Base-by-base conservation (phyloP, 805 yeast species). In the Saturnispora galanensis region DNA sequence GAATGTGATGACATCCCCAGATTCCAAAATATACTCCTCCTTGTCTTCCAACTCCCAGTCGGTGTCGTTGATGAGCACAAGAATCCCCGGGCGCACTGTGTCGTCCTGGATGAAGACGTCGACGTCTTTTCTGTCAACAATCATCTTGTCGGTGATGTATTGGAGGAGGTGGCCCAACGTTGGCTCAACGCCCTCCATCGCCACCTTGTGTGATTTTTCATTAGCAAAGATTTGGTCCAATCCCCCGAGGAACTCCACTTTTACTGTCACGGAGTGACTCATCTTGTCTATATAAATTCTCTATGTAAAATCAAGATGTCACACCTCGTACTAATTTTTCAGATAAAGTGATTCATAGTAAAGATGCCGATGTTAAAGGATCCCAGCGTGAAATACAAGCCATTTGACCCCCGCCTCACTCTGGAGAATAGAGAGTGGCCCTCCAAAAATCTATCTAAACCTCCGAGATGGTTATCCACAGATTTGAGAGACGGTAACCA, bases 31-130 rank as follows among this genome's bases (percentile, higher is more conserved):
- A 56, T 88, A 88, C 9, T 76, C 82, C 54, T 85, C 88, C 62
- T 81, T 88, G 10, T 87, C 97, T 60, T 88, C 95, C 11, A 90
- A 64, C 57, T 90, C 98, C 97, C 97, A 90, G 65, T 90, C 98
- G 0, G 95, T 79, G 59, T 90, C 97, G 57, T 90, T 90, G 50
- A 90, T 83, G 45, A 90, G 70, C 9, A 93, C 96, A 49, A 90
- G 67, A 39, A 90, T 86, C 2, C 98, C 98, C 0, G 97, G 96
- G 41, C 97, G 77, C 11, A 87, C 79, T 1, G 81, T 74, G 10
- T 70, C 95, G 52, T 85, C 89, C 54, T 85, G 93, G 6, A 89
- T 69, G 56, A 90, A 88, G 10, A 88, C 82, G 3, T 77, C 81
- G 28, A 73, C 66, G 56, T 83, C 88, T 47, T 75, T 76, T 31